These are phyloP conservation scores for Talinum fruticosum DNA, from an alignment of 148 eudicot species.

Conservation along the genomic window DNA sequence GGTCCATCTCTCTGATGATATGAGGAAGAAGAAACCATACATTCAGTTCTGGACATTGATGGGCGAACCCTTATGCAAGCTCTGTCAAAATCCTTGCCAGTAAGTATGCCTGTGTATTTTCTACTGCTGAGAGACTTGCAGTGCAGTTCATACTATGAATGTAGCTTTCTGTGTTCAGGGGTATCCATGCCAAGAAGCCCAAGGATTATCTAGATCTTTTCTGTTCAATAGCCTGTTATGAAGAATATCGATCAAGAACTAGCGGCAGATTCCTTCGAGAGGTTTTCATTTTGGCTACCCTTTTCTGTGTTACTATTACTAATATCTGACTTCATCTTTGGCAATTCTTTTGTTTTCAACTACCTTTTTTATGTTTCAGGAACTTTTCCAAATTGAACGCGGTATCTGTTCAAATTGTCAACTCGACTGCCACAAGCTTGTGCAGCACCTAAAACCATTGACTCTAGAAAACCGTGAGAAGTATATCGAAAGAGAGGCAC, in stretches of 20 bases:
- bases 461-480: slow-evolving; percentile 52
- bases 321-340: slow-evolving; percentile 6
- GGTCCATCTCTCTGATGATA: slow-evolving; percentile 47
- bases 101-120: slow-evolving; percentile 29
- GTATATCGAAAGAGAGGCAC: slow-evolving; percentile 62
- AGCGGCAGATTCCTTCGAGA: slow-evolving; percentile 75
- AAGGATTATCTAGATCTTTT: slow-evolving; percentile 85
- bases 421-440: slow-evolving; percentile 86
- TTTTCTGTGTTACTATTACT: slow-evolving; percentile 6
- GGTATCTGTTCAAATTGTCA: slow-evolving; percentile 85
- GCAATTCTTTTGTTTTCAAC: not conserved
- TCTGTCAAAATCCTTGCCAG: slow-evolving; percentile 84
- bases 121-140: not conserved
- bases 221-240: slow-evolving; percentile 71
- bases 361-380: slow-evolving; percentile 40
- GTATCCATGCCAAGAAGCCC: slow-evolving; percentile 61
- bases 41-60: slow-evolving; percentile 64
- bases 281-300: slow-evolving; percentile 39
- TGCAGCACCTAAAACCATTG: slow-evolving; percentile 58
- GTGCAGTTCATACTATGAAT: not conserved
- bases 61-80: slow-evolving; percentile 89
- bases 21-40: slow-evolving; percentile 48
- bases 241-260: slow-evolving; percentile 71
- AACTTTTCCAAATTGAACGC: slow-evolving; percentile 74
- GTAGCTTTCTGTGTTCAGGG: slow-evolving; percentile 46